Evolutionary conservation across 805 yeast species (phyloP), one percentile per base, ranked within the genome.

Genomic region (Sugiyamaella qingdaonensis): DNA sequence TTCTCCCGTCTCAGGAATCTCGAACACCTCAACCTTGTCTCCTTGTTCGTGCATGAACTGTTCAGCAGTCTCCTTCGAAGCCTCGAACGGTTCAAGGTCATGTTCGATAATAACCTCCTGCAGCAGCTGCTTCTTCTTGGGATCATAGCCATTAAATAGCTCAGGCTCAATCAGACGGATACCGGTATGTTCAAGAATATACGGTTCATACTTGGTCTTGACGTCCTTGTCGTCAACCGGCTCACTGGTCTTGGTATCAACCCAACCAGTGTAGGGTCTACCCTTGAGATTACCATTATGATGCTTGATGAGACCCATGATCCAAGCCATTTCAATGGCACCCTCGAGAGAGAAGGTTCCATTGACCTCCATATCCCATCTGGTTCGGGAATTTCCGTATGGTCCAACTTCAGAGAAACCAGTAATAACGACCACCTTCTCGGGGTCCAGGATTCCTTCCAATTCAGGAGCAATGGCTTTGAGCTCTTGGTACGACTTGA

Each of bases 371-470:
- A 94, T 94, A 74, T 94, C 98, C 99, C 99, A 94, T 79, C 99
- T 84, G 53, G 99, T 94, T 80, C 98, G 87, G 36, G 99, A 75
- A 71, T 91, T 90, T 81, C 99, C 99, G 96, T 97, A 95, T 66
- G 99, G 99, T 68, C 97, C 95, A 63, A 94, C 98, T 76, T 94
- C 99, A 59, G 97, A 78, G 77, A 92, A 94, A 74, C 99, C 99
- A 46, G 99, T 92, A 56, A 94, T 92, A 59, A 94, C 99, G 61
- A 92, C 80, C 55, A 90, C 94, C 61, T 82, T 82, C 69, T 91
- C 97, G 68, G 92, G 83, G 69, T 94, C 97, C 62, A 94, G 77
- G 79, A 94, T 77, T 55, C 96, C 97, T 70, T 87, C 91, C 65
- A 94, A 78, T 53, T 88, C 84, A 14, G 75, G 68, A 57, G 92